These are phyloP conservation scores for Zelopaecilomyces penicillatus DNA, from an alignment of 2,329 filamentous ascomycete species.

Conservation along the genomic window DNA sequence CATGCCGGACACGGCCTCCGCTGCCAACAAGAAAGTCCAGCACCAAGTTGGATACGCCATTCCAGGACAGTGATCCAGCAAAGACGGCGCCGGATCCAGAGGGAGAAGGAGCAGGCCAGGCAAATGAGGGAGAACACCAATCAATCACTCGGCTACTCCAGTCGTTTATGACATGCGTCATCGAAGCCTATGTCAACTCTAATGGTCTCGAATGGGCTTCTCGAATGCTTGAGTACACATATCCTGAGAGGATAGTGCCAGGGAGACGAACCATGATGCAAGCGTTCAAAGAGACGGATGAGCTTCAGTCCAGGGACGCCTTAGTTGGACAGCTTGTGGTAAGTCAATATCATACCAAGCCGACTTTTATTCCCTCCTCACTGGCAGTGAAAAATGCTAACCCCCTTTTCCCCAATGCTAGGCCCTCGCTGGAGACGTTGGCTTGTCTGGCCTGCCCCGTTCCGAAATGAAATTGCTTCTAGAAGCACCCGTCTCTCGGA, in stretches of 20 bases:
- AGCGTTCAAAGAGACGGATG: slow-evolving; percentile 55
- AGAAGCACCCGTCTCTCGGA: slow-evolving; percentile 30
- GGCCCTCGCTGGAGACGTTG: slow-evolving; percentile 56
- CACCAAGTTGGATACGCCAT: slow-evolving; percentile 45
- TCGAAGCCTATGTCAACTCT: slow-evolving; percentile 63
- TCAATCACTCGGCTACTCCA: slow-evolving; percentile 60
- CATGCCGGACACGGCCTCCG: slow-evolving; percentile 56
- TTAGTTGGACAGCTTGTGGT: slow-evolving; percentile 66
- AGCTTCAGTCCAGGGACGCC: slow-evolving; percentile 52
- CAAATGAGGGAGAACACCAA: slow-evolving; percentile 47
- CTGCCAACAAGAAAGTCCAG: slow-evolving; percentile 52
- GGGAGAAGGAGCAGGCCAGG: slow-evolving; percentile 28
- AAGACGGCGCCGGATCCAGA: slow-evolving; percentile 56
- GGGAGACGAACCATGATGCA: slow-evolving; percentile 53
- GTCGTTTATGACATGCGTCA: slow-evolving; percentile 67
- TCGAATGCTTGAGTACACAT: slow-evolving; percentile 59
- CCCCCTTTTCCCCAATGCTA: slow-evolving; percentile 17
- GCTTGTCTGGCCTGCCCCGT: slow-evolving; percentile 38
- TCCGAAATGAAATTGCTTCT: slow-evolving; percentile 38
- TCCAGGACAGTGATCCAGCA: slow-evolving; percentile 44
- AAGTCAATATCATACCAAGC: slow-evolving; percentile 20
- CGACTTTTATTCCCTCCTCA: neutral
- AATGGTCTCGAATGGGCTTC: slow-evolving; percentile 54
- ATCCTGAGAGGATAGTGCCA: slow-evolving; percentile 55
- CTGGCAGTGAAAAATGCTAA: neutral